Evolutionary conservation across 2,329 filamentous ascomycete genomes (phyloP).

Genomic region (Phyllosticta citriasiana): DNA sequence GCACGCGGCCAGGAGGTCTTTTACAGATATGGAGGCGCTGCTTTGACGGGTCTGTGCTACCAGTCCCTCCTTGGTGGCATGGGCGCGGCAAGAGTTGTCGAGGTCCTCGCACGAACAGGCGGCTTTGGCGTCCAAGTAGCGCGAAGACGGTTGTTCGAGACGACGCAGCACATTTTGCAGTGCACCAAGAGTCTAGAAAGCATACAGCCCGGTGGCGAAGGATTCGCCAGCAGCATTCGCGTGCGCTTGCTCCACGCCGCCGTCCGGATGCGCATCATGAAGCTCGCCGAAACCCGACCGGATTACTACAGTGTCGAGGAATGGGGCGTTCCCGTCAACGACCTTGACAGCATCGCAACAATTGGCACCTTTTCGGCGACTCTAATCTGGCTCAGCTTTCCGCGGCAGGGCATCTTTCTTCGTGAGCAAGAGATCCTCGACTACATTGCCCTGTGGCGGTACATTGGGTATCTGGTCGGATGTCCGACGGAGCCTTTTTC

Average conservation of each 20-base stretch:
- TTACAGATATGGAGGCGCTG: constrained; percentile 62
- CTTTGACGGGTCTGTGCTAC: constrained; percentile 54
- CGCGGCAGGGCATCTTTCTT: constrained; percentile 61
- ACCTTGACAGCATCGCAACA: constrained; percentile 64
- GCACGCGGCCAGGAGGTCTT: constrained; percentile 65
- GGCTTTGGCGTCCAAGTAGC: constrained; percentile 62
- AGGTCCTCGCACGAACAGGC: constrained; percentile 63
- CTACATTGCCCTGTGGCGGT: constrained; percentile 67
- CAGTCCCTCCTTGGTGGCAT: constrained; percentile 60
- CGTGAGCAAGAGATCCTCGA: constrained; percentile 53
- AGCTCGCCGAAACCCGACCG: constrained; percentile 45
- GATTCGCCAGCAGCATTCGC: constrained; percentile 54
- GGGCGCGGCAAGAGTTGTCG: constrained; percentile 62
- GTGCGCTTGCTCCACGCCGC: constrained; percentile 61
- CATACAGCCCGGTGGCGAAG: constrained; percentile 58
- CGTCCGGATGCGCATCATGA: constrained; percentile 55
- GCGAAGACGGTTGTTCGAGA: constrained; percentile 57
- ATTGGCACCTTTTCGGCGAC: constrained; percentile 60
- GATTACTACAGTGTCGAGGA: constrained; percentile 52
- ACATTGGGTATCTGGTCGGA: constrained; percentile 62
- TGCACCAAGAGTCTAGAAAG: constrained; percentile 55
- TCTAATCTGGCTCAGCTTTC: constrained; percentile 58
- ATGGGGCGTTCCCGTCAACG: constrained; percentile 61
- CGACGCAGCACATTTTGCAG: constrained; percentile 65
- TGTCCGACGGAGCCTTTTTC: constrained; percentile 53